Conservation (phyloP, 1,284 basidiomycete species). For the Naganishia cerealis region DNA sequence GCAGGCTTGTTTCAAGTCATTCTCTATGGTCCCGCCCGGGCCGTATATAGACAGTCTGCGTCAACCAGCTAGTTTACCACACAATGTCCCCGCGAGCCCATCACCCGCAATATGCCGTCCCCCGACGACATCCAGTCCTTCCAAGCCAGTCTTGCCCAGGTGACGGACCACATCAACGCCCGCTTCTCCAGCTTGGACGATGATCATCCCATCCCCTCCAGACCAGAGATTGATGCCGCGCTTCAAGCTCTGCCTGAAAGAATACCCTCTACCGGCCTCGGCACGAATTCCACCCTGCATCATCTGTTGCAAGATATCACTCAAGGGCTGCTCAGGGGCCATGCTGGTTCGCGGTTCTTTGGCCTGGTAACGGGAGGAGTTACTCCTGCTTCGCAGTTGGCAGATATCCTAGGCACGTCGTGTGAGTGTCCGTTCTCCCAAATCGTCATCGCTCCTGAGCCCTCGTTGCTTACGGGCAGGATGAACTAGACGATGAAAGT, state of each 20-base stretch:
- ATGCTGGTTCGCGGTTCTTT: constrained; percentile 57
- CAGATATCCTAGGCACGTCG: constrained; percentile 50
- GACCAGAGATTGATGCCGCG: constrained; percentile 34
- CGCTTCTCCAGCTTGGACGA: constrained; percentile 38
- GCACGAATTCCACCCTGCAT: constrained; percentile 41
- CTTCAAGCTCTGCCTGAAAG: constrained; percentile 38
- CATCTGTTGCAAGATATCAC: constrained; percentile 46
- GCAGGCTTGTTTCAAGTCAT: too few relatives aligned
- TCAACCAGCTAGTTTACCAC: too few relatives aligned
- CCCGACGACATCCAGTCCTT: constrained; percentile 29
- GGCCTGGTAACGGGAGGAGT: constrained; percentile 58
- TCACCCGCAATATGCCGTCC: background rate
- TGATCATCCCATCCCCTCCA: constrained; percentile 38
- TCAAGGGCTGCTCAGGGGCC: constrained; percentile 52
- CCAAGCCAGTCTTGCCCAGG: constrained; percentile 33
- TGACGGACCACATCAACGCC: constrained; percentile 38
- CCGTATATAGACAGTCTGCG: too few relatives aligned
- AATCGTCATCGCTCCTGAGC: background rate
- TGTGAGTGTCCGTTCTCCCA: constrained; percentile 29
- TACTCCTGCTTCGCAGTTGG: constrained; percentile 55
- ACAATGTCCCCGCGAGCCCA: background rate
- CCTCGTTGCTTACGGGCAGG: constrained; percentile 37
- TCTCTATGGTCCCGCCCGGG: too few relatives aligned
- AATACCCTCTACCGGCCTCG: constrained; percentile 47
- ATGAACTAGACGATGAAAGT: constrained; percentile 54